phyloP scores from a whole-genome alignment of 495 filamentous ascomycete species.

The Tetracladium setigerum region DNA sequence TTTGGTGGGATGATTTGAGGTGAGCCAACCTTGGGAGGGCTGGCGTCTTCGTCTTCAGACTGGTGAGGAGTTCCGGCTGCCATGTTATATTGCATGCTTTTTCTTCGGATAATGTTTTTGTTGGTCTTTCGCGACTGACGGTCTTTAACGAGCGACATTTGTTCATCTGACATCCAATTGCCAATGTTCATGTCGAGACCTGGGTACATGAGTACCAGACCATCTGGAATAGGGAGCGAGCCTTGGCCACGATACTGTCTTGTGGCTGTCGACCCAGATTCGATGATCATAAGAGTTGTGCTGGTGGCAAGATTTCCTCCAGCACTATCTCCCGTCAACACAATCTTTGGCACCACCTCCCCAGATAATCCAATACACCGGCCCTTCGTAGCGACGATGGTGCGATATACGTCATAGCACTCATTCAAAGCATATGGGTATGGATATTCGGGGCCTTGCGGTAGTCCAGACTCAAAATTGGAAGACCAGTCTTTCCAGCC shows the following conservation, averaged over 20 bases:
- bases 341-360: conserved; percentile 56
- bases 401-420: conserved; percentile 89
- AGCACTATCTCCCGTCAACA: conserved; percentile 86
- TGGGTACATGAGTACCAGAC: conserved; percentile 81
- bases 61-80: conserved; percentile 56
- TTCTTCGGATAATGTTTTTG: conserved; percentile 62
- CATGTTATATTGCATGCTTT: conserved; percentile 56
- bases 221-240: conserved; percentile 67
- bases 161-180: conserved; percentile 99
- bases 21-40: conserved; percentile 23
- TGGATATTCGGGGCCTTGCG: conserved; percentile 91
- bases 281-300: conserved; percentile 78
- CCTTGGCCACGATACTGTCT: conserved; percentile 50
- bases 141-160: conserved; percentile 89
- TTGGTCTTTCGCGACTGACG: conserved; percentile 71
- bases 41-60: conserved; percentile 45
- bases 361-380: conserved; percentile 82
- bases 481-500: conserved; percentile 77
- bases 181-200: conserved; percentile 90
- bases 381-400: conserved; percentile 66
- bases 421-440: conserved; percentile 95
- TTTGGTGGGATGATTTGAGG: conserved; percentile 9
- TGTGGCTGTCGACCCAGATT: conserved; percentile 51
- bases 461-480: conserved; percentile 87
- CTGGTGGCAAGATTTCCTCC: conserved; percentile 85